These are phyloP conservation scores for Dictyostelium brefeldianum DNA, from an alignment of 78 protist species.

Conservation along the genomic window DNA sequence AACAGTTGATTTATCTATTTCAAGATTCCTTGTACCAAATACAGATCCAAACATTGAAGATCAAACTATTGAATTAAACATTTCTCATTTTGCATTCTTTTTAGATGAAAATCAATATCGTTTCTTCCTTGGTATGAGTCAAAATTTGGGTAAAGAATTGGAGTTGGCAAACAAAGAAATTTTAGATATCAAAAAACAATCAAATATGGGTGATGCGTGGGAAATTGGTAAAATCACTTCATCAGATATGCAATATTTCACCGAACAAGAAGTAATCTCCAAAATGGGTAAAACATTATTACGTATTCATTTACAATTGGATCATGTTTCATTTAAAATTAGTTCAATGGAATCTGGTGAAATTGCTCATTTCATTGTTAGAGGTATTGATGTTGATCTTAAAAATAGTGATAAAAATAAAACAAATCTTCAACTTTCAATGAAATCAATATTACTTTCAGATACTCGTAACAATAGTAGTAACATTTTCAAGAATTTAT, in stretches of 20 bases:
- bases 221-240: slow-evolving; percentile 5
- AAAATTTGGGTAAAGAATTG: slow-evolving; percentile 15
- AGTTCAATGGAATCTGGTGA: slow-evolving; percentile 5
- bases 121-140: slow-evolving; percentile 40
- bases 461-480: slow-evolving; percentile 31
- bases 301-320: slow-evolving; percentile 4
- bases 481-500: slow-evolving; percentile 38
- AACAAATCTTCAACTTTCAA: slow-evolving; percentile 25
- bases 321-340: slow-evolving; percentile 1
- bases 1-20: slow-evolving; percentile 6
- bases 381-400: slow-evolving; percentile 4
- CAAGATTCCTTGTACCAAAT: slow-evolving; percentile 51
- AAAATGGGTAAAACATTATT: slow-evolving; percentile 45
- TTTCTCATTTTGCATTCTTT: slow-evolving; percentile 37
- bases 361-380: slow-evolving; percentile 39
- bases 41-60: slow-evolving; percentile 30
- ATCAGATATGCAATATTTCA: slow-evolving; percentile 47
- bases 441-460: slow-evolving; percentile 29
- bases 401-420: slow-evolving; percentile 34
- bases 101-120: slow-evolving; percentile 58
- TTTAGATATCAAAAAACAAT: not conserved
- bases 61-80: not conserved
- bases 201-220: not conserved
- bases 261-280: slow-evolving; percentile 48
- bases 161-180: not conserved